Percentiles rank a stretch among this genome's conserved stretches.
Evolutionary conservation across 2,329 filamentous ascomycete genomes (phyloP).

Genomic region (Eutypa lata): DNA sequence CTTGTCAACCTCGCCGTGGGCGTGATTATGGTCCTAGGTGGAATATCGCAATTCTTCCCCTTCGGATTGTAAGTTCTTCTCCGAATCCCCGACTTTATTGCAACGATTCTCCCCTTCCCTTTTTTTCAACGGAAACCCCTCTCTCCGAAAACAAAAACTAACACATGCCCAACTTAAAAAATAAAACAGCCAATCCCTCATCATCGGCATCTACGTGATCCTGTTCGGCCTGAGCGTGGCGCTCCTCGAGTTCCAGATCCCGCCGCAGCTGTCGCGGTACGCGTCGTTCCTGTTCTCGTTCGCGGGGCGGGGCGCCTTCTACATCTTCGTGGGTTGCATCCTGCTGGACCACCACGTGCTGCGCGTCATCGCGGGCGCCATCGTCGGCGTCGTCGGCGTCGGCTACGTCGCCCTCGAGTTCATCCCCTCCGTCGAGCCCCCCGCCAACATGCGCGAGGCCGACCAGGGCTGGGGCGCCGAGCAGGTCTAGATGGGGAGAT

Average conservation of each 20-base stretch:
- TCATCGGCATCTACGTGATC: slow-evolving; percentile 84
- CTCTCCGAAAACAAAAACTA: too few relatives aligned
- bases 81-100: slow-evolving; percentile 31
- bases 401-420: slow-evolving; percentile 75
- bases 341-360: slow-evolving; percentile 66
- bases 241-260: slow-evolving; percentile 88
- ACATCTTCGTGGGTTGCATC: slow-evolving; percentile 90
- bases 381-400: slow-evolving; percentile 76
- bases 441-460: slow-evolving; percentile 77
- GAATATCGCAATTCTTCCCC: slow-evolving; percentile 68
- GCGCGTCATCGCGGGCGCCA: slow-evolving; percentile 71
- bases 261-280: slow-evolving; percentile 87
- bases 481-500: slow-evolving; percentile 58
- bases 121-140: too few relatives aligned
- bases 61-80: slow-evolving; percentile 53
- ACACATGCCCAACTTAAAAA: not conserved
- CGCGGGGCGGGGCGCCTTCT: slow-evolving; percentile 92
- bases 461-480: slow-evolving; percentile 75
- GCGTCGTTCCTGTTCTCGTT: slow-evolving; percentile 98
- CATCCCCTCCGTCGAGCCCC: slow-evolving; percentile 74
- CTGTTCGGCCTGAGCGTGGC: slow-evolving; percentile 80
- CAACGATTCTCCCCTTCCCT: too few relatives aligned
- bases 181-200: slow-evolving; percentile 60
- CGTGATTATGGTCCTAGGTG: slow-evolving; percentile 83
- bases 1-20: slow-evolving; percentile 90